Evolutionary conservation across 1,139 yeast species (phyloP).

Genomic region (Yamadazyma epiphylla): DNA sequence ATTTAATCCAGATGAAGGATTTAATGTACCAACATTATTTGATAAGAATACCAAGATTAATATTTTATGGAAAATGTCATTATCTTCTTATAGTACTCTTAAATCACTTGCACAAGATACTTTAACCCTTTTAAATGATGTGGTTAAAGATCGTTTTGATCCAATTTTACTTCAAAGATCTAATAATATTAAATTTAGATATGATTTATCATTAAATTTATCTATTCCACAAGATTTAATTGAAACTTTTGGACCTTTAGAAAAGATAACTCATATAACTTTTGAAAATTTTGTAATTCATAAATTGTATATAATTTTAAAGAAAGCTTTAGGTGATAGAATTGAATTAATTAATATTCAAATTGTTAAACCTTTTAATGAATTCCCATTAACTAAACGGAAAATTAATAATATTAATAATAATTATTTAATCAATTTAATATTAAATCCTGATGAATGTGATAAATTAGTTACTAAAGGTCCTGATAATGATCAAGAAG

Average conservation of each 20-base stretch:
- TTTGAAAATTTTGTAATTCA: conserved; percentile 63
- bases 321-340: conserved; percentile 67
- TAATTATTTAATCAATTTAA: conserved; percentile 56
- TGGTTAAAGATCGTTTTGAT: conserved; percentile 79
- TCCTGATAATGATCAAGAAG: conserved; percentile 62
- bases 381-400: conserved; percentile 53
- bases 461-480: conserved; percentile 86
- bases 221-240: conserved; percentile 35
- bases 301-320: conserved; percentile 56
- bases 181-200: conserved; percentile 53
- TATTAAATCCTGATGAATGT: conserved; percentile 67
- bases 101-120: conserved; percentile 69
- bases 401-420: conserved; percentile 41
- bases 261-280: conserved; percentile 69
- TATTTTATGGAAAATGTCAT: conserved; percentile 77
- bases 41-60: conserved; percentile 75
- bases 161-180: conserved; percentile 73
- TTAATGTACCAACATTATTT: conserved; percentile 68
- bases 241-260: conserved; percentile 62
- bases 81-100: conserved; percentile 59
- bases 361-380: conserved; percentile 21
- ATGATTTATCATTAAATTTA: conserved; percentile 59
- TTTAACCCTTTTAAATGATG: conserved; percentile 65
- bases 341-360: conserved; percentile 43
- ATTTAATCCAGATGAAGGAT: conserved; percentile 55